These are phyloP conservation scores for Fusarium nisikadoi DNA, from an alignment of 2,329 filamentous ascomycete species.

Conservation along the genomic window DNA sequence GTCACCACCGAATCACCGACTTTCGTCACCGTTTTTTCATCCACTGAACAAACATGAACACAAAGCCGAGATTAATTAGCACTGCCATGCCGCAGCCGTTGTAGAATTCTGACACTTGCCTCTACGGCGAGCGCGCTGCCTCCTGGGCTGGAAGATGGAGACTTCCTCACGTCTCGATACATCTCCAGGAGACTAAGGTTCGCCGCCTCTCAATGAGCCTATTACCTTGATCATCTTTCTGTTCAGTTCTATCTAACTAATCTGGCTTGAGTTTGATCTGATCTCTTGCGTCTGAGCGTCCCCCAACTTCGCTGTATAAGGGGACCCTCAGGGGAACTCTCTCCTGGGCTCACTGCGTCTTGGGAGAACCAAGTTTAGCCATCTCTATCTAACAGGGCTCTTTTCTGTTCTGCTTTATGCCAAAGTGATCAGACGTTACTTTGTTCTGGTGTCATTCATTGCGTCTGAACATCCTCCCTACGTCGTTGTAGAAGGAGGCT, in stretches of 20 bases:
- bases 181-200: background rate
- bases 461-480: background rate
- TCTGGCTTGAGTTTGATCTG: background rate
- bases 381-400: fast-evolving
- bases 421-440: fast-evolving
- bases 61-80: fast-evolving
- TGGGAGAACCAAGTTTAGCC: fast-evolving
- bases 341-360: background rate
- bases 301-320: no score
- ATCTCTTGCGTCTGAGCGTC: fast-evolving
- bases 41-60: fast-evolving
- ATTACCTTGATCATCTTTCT: fast-evolving
- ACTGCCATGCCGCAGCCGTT: fast-evolving
- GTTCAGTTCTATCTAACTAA: background rate
- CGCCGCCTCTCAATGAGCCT: fast-evolving
- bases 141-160: background rate
- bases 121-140: background rate
- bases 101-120: fast-evolving
- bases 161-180: fast-evolving
- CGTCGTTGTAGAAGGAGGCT: no score
- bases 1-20: background rate
- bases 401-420: fast-evolving
- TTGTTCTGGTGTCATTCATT: fast-evolving
- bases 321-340: background rate
- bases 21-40: no score